Evolutionary conservation across 208 protist species (phyloP).

Genomic region (Plasmodiophora brassicae): DNA sequence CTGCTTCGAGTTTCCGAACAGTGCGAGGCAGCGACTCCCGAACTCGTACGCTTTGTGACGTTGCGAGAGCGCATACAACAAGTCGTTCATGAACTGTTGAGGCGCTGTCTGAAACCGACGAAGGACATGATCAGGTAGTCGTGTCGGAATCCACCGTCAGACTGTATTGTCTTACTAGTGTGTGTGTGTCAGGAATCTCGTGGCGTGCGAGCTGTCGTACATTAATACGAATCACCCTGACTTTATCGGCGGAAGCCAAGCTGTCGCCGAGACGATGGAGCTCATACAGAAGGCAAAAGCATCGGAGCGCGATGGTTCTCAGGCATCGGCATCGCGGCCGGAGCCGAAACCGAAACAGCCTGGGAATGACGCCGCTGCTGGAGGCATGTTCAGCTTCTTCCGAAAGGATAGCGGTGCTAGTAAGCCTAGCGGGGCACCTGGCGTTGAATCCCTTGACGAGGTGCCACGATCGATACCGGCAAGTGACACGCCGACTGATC

Average conservation of each 20-base stretch:
- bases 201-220: constrained; percentile 54
- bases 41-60: constrained; percentile 40
- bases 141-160: too few relatives aligned
- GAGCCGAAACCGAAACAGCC: constrained; percentile 1
- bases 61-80: constrained; percentile 36
- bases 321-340: neutral
- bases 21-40: neutral
- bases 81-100: constrained; percentile 45
- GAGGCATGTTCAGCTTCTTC: constrained; percentile 25
- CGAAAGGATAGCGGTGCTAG: neutral
- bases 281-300: constrained; percentile 13
- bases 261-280: neutral
- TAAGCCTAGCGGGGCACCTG: too few relatives aligned
- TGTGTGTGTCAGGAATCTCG: too few relatives aligned
- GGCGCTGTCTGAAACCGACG: constrained; percentile 39
- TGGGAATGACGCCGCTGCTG: neutral
- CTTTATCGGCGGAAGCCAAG: constrained; percentile 45
- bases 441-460: constrained; percentile 6
- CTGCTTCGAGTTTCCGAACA: constrained; percentile 31
- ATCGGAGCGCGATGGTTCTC: neutral
- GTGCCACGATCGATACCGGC: neutral
- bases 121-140: constrained; percentile 51
- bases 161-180: too few relatives aligned
- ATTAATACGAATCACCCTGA: constrained; percentile 63
- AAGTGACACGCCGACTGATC: neutral